phyloP scores from a whole-genome alignment of 2,329 filamentous ascomycete species.

The Fusarium tanahbumbuense region DNA sequence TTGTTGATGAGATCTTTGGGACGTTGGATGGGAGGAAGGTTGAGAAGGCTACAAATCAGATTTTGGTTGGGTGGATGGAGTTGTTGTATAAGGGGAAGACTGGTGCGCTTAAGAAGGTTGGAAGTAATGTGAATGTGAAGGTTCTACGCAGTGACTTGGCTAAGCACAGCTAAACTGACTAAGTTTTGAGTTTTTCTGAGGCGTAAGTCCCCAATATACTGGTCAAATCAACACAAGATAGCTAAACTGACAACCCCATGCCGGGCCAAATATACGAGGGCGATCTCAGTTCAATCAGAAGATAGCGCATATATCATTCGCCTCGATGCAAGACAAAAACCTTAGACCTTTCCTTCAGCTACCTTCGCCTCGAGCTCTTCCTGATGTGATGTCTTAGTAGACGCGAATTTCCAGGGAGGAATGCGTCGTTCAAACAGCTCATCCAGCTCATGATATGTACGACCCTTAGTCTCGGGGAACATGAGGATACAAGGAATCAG shows the following conservation, averaged over 20 bases:
- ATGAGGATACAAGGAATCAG: not conserved
- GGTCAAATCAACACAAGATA: too few relatives aligned
- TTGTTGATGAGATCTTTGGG: not conserved
- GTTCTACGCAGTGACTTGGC: not conserved
- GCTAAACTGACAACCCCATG: too few relatives aligned
- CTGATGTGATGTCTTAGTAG: not conserved
- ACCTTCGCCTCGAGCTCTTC: not conserved
- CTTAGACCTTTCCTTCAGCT: not conserved
- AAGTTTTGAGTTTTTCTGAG: too few relatives aligned
- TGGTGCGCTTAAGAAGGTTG: not conserved
- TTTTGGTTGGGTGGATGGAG: not conserved
- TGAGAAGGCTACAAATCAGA: not conserved
- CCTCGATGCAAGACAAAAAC: too few relatives aligned
- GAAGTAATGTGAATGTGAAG: fast-evolving
- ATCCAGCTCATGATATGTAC: not conserved
- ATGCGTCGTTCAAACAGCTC: not conserved
- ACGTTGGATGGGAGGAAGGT: slow-evolving; percentile 4
- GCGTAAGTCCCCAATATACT: too few relatives aligned
- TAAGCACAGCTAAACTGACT: fast-evolving
- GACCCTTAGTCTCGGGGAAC: not conserved
- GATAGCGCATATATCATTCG: too few relatives aligned
- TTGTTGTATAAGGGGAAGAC: fast-evolving
- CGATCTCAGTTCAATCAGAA: too few relatives aligned
- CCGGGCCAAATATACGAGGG: too few relatives aligned
- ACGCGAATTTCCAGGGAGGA: too few relatives aligned